Evolutionary conservation across 495 filamentous ascomycete genomes (phyloP), one percentile per base, ranked within the genome.

Genomic region (Niebla homalea): DNA sequence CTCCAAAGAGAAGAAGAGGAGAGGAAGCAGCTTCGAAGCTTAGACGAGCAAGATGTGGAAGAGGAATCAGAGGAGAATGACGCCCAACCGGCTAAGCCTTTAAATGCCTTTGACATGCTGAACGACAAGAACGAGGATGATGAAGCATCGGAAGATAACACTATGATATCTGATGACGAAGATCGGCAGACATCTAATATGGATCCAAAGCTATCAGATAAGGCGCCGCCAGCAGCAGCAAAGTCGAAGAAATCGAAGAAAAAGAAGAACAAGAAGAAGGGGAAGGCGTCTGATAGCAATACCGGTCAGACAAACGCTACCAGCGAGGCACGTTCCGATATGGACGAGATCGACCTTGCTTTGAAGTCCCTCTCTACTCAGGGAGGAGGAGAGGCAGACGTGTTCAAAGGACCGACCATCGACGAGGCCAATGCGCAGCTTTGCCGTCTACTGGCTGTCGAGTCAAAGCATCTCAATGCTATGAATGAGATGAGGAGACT

Each of bases 401-500:
- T 18, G 7, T 35, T 42, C 15, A 36, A 22, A 15, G 20, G 18
- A 14, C 22, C 43, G 5, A 42, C 45, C 5, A 45, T 56, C 12
- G 38, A 53, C 23, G 52, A 60, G 18, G 54, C 46, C 11, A 56
- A 55, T 42, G 32, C 50, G 21, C 50, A 59, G n/a, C 53, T 49
- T 49, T 53, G 54, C 54, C 35, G 77, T n/a, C 67, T 94, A 26
- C 67, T 97, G 1, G 69, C 75, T 11, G 76, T 96, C 48, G 88
- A 92, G 41, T 76, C 84, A 1, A 76, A 82, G 52, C 78, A 85
- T 54, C 76, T 99, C 11, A 94, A 93, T 60, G 84, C 84, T 14
- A 73, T 77, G 5, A 93, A 94, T 56, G 92, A 99, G 66, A 96
- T 99, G 89, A 83, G 86, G 38, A 80, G 78, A 52, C 67, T 99